phyloP scores from a whole-genome alignment of 495 filamentous ascomycete genomes.

The Elasticomyces elasticus region DNA sequence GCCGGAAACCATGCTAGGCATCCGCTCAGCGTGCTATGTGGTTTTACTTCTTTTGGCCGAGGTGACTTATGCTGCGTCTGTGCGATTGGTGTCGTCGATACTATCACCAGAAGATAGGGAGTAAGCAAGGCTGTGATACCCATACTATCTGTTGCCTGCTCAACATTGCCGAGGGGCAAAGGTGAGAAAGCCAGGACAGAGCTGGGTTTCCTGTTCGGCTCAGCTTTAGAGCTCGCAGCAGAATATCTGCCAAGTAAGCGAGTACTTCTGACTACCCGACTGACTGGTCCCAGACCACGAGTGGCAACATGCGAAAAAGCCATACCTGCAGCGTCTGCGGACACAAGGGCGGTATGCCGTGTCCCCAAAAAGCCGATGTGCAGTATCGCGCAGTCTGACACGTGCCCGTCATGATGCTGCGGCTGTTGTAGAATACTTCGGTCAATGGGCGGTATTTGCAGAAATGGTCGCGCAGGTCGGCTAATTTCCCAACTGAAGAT shows the following conservation, averaged over 20 bases:
- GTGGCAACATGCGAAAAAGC: constrained; percentile 95
- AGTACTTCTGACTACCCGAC: constrained; percentile 75
- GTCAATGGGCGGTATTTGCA: constrained; percentile 73
- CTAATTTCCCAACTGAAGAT: constrained; percentile 97
- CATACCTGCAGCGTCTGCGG: constrained; percentile 93
- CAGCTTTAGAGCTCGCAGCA: constrained; percentile 39
- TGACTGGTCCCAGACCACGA: constrained; percentile 75
- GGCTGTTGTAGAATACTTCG: constrained; percentile 52
- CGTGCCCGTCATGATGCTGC: constrained; percentile 63
- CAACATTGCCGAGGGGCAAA: constrained; percentile 82
- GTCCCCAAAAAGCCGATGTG: constrained; percentile 95
- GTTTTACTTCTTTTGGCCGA: constrained; percentile 77
- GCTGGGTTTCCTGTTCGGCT: constrained; percentile 75
- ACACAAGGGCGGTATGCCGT: constrained; percentile 89
- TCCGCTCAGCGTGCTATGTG: constrained; percentile 83
- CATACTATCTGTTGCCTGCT: constrained; percentile 75
- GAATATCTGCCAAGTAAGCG: constrained; percentile 90
- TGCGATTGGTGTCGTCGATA: constrained; percentile 90
- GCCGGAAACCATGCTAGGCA: constrained; percentile 96
- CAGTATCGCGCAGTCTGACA: constrained; percentile 62
- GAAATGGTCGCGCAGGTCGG: constrained; percentile 70
- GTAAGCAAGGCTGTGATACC: constrained; percentile 93
- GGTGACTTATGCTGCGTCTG: constrained; percentile 91
- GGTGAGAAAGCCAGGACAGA: constrained; percentile 88
- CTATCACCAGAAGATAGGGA: constrained; percentile 88